Evolutionary conservation across 2,329 filamentous ascomycete genomes (phyloP).

Genomic region (Neofusicoccum kwambonambiense): DNA sequence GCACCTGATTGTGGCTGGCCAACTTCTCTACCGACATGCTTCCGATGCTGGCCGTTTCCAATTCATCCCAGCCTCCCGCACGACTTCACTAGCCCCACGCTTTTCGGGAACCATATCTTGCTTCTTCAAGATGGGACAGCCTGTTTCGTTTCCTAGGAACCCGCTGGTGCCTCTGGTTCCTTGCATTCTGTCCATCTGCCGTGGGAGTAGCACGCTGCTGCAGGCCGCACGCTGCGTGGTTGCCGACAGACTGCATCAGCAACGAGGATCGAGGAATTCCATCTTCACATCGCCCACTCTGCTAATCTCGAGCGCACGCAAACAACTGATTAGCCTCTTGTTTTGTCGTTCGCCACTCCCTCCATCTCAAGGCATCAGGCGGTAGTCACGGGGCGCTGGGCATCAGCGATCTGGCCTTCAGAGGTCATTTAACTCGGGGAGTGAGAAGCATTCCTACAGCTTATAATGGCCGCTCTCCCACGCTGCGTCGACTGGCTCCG

Average conservation of each 20-base stretch:
- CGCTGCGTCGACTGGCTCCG: neutral
- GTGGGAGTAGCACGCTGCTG: neutral
- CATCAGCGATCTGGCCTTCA: neutral
- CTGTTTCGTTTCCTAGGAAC: conserved; percentile 4
- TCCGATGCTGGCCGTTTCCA: neutral
- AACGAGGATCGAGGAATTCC: neutral
- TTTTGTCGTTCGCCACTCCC: neutral
- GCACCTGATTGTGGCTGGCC: neutral
- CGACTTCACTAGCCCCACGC: neutral
- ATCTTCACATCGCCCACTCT: neutral
- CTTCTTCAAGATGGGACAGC: conserved; percentile 8
- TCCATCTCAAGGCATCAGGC: neutral
- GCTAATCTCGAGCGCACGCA: neutral
- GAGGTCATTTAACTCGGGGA: neutral
- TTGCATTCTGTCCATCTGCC: conserved; percentile 2
- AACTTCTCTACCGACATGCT: too few species aligned
- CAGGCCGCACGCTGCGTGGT: neutral
- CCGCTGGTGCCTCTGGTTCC: conserved; percentile 4
- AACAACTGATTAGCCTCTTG: neutral
- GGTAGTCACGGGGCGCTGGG: neutral
- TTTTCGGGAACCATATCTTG: neutral
- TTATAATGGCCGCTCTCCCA: neutral
- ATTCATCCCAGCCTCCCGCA: conserved; percentile 6
- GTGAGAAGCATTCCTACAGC: neutral
- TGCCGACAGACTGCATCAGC: neutral